Evolutionary conservation across 2,329 filamentous ascomycete species (phyloP).

Genomic region (Sordariomycetes sp.): DNA sequence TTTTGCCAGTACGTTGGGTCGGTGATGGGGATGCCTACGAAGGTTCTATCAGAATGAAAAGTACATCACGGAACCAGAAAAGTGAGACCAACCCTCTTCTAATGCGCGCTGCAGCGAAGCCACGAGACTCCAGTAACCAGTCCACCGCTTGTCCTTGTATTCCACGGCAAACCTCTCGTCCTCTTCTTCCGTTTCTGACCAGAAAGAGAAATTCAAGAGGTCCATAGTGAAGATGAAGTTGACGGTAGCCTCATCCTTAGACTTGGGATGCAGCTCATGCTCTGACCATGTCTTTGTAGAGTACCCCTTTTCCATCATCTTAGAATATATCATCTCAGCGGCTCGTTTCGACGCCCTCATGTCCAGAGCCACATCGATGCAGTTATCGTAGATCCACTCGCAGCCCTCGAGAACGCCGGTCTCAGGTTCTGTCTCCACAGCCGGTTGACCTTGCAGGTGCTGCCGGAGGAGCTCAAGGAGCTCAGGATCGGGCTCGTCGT

Average conservation of each 20-base stretch:
- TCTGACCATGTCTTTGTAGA: slow-evolving; percentile 79
- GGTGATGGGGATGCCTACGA: slow-evolving; percentile 73
- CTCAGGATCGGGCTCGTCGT: slow-evolving; percentile 85
- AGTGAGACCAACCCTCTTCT: slow-evolving; percentile 56
- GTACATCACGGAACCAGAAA: neutral
- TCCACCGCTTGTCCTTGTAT: slow-evolving; percentile 76
- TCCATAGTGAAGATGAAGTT: slow-evolving; percentile 98
- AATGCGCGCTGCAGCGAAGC: slow-evolving; percentile 78
- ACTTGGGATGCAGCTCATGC: slow-evolving; percentile 82
- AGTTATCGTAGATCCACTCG: slow-evolving; percentile 82
- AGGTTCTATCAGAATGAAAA: neutral
- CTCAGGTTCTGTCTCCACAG: slow-evolving; percentile 52
- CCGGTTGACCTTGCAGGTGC: slow-evolving; percentile 56
- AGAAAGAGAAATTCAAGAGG: slow-evolving; percentile 93
- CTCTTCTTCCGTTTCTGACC: slow-evolving; percentile 65
- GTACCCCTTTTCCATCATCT: slow-evolving; percentile 79
- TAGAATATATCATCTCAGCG: slow-evolving; percentile 65
- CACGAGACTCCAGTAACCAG: slow-evolving; percentile 91
- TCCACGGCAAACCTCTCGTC: slow-evolving; percentile 73
- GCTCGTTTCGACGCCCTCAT: slow-evolving; percentile 76
- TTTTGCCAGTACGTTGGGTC: slow-evolving; percentile 80
- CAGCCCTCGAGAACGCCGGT: slow-evolving; percentile 77
- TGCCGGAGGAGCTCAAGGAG: slow-evolving; percentile 78
- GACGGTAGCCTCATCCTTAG: slow-evolving; percentile 69
- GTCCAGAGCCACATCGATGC: slow-evolving; percentile 85